Conservation (phyloP, 2,329 filamentous ascomycete species). For the Periconia macrospinosa region DNA sequence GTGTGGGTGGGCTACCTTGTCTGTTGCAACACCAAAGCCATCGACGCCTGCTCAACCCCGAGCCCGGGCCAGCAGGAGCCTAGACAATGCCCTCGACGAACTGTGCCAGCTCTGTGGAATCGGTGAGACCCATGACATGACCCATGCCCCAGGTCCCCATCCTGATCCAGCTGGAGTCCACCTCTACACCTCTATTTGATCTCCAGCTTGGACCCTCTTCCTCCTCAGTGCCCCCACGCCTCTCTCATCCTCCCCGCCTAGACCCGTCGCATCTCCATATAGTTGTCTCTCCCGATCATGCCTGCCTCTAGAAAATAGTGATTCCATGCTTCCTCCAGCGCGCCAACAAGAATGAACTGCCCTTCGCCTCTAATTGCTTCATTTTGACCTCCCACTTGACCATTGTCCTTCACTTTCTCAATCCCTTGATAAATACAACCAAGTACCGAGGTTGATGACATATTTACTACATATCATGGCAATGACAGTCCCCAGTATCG, state of each 20-base stretch:
- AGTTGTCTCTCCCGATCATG: neutral
- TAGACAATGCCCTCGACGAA: neutral
- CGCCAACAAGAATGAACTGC: neutral
- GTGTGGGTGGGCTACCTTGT: constrained; percentile 4
- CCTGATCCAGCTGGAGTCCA: neutral
- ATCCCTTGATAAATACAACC: too few relatives aligned
- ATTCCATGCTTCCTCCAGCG: neutral
- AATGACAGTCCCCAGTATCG: constrained; percentile 41
- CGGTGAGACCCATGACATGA: neutral
- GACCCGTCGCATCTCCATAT: neutral
- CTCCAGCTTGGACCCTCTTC: too few relatives aligned
- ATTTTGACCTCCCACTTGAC: too few relatives aligned
- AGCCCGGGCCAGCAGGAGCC: neutral
- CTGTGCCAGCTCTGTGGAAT: neutral
- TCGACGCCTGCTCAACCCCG: neutral
- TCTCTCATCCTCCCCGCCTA: neutral
- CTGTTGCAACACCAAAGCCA: neutral
- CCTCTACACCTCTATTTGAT: neutral
- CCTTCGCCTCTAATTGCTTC: too few relatives aligned
- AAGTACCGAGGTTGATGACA: too few relatives aligned
- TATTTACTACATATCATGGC: neutral
- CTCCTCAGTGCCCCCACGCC: neutral
- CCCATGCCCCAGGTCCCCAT: neutral
- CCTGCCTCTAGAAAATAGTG: neutral
- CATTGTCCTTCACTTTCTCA: neutral